phyloP scores from a whole-genome alignment of 306 rosid genomes.

The Hippophae rhamnoides region DNA sequence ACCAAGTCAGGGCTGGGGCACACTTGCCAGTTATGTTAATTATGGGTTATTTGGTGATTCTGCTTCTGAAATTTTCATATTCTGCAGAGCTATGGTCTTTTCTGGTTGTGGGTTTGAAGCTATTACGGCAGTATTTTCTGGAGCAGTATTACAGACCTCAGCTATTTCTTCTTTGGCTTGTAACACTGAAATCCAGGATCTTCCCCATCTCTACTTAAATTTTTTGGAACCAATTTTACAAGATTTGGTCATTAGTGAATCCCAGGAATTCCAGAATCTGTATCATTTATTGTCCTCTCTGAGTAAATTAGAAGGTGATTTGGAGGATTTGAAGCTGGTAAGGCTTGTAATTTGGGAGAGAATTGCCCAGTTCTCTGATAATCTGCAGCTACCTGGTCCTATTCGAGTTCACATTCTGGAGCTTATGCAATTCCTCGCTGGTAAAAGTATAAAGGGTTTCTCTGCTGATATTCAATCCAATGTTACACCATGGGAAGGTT shows the following conservation, averaged over 20 bases:
- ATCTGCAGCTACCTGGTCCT: conserved; percentile 73
- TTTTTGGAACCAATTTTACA: conserved; percentile 60
- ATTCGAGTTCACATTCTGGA: conserved; percentile 72
- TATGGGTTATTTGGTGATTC: conserved; percentile 54
- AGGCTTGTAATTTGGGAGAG: conserved; percentile 75
- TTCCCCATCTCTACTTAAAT: conserved; percentile 60
- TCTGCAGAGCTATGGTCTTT: conserved; percentile 80
- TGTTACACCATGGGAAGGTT: conserved; percentile 81
- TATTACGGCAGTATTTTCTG: conserved; percentile 66
- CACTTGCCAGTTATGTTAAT: conserved; percentile 44
- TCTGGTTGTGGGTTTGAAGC: conserved; percentile 89
- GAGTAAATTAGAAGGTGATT: conserved; percentile 76
- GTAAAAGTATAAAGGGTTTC: conserved; percentile 63
- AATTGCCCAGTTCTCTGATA: conserved; percentile 79
- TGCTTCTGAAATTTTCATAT: conserved; percentile 42
- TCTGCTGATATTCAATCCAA: conserved; percentile 54
- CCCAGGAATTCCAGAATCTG: conserved; percentile 59
- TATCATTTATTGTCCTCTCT: conserved; percentile 64
- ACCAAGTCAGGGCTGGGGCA: conserved; percentile 89
- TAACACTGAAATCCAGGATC: conserved; percentile 42
- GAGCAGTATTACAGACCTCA: conserved; percentile 37
- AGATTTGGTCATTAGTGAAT: conserved; percentile 46
- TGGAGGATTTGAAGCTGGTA: conserved; percentile 58
- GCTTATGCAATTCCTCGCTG: conserved; percentile 85
- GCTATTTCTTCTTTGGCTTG: conserved; percentile 30